phyloP scores from a whole-genome alignment of 2,329 filamentous ascomycete species.

The Cadophora gregata region DNA sequence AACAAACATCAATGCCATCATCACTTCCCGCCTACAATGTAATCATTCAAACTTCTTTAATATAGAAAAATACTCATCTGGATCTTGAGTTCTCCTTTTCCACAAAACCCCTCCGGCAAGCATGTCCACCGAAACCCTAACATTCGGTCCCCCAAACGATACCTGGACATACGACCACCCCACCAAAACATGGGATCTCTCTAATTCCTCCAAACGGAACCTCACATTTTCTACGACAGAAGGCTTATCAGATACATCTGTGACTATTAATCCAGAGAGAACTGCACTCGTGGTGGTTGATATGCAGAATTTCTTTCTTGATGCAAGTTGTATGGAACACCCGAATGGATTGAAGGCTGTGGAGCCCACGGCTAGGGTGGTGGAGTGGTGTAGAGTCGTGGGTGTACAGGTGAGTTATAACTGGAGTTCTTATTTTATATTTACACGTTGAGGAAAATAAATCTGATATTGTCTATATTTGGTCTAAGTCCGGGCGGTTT shows the following conservation, averaged over 20 bases:
- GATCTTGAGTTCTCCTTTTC: background rate
- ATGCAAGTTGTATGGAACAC: slow-evolving; percentile 49
- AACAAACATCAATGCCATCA: background rate
- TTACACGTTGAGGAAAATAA: too few species aligned
- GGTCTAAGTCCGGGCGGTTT: too few species aligned
- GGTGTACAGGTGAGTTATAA: slow-evolving; percentile 50
- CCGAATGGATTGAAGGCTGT: slow-evolving; percentile 50
- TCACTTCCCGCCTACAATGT: background rate
- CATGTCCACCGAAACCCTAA: slow-evolving; percentile 18
- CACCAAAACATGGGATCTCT: slow-evolving; percentile 35
- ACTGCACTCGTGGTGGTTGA: slow-evolving; percentile 58
- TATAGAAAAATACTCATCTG: background rate
- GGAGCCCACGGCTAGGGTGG: slow-evolving; percentile 49
- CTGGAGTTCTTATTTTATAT: too few species aligned
- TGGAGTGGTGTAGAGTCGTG: slow-evolving; percentile 54
- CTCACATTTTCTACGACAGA: slow-evolving; percentile 41
- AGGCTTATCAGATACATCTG: slow-evolving; percentile 41
- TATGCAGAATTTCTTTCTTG: slow-evolving; percentile 60
- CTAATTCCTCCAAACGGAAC: slow-evolving; percentile 23
- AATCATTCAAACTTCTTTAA: background rate
- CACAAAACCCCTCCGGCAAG: background rate
- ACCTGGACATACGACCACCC: slow-evolving; percentile 32
- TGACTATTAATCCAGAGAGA: slow-evolving; percentile 49
- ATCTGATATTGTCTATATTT: too few species aligned
- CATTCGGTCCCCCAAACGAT: slow-evolving; percentile 32